Conservation (phyloP, 1,139 yeast genomes). For the Entelexis paramagnoliae region DNA sequence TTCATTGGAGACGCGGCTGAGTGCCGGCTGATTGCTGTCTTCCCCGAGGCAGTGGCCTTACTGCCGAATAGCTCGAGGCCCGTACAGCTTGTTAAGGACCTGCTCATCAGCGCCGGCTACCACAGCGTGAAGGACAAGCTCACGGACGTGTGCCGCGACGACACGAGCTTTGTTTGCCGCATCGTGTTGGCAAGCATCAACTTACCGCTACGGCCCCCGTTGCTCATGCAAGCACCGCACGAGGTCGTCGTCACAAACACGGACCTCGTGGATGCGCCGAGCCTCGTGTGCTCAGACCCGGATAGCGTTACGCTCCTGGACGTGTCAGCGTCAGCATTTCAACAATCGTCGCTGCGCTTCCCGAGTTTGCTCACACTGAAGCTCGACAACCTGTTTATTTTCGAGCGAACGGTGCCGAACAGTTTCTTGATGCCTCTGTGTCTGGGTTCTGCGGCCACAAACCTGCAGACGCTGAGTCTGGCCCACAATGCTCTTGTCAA, state of each 20-base stretch:
- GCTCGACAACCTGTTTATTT: slow-evolving; percentile 5
- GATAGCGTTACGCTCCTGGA: slow-evolving; percentile 10
- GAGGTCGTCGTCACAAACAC: slow-evolving; percentile 35
- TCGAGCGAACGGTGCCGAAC: background rate
- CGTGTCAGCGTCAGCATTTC: slow-evolving; percentile 17
- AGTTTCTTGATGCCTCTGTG: background rate
- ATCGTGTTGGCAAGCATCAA: slow-evolving; percentile 49
- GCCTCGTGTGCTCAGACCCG: slow-evolving; percentile 11
- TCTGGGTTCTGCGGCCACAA: slow-evolving; percentile 37
- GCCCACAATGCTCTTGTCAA: slow-evolving; percentile 31
- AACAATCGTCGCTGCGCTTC: slow-evolving; percentile 9
- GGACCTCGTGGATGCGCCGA: slow-evolving; percentile 19
- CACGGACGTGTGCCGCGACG: slow-evolving; percentile 76
- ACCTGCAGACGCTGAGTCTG: slow-evolving; percentile 59
- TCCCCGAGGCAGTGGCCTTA: slow-evolving; percentile 70
- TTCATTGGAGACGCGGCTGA: slow-evolving; percentile 60
- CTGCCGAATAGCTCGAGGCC: slow-evolving; percentile 69
- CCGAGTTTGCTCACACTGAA: slow-evolving; percentile 8
- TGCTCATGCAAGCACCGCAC: slow-evolving; percentile 34
- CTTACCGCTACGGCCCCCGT: slow-evolving; percentile 51
- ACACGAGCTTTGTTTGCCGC: slow-evolving; percentile 73
- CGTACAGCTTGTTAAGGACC: slow-evolving; percentile 60
- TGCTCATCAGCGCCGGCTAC: slow-evolving; percentile 71
- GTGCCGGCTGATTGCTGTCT: slow-evolving; percentile 66
- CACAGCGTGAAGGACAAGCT: slow-evolving; percentile 56